These are phyloP conservation scores for Coriolopsis trogii DNA, from an alignment of 1,284 basidiomycete species.

Conservation along the genomic window DNA sequence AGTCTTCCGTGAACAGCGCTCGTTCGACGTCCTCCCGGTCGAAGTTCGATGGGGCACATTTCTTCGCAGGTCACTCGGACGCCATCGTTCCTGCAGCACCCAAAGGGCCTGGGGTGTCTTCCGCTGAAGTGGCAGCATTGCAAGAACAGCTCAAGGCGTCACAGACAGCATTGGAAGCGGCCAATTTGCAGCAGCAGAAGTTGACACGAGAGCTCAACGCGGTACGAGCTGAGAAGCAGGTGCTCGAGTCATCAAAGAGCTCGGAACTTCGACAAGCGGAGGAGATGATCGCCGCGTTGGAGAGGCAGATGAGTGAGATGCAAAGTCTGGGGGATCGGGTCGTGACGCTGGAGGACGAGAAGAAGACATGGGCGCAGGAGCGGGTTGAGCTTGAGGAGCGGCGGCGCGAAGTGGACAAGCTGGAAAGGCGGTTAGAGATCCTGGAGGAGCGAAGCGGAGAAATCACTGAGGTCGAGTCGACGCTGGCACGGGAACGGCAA, in stretches of 20 bases:
- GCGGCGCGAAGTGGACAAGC: conserved; percentile 45
- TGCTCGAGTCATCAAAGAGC: conserved; percentile 61
- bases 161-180: conserved; percentile 54
- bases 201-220: conserved; percentile 61
- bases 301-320: conserved; percentile 62
- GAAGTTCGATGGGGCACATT: conserved; percentile 78
- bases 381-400: conserved; percentile 46
- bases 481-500: conserved; percentile 40
- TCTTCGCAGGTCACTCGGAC: conserved; percentile 77
- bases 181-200: conserved; percentile 63
- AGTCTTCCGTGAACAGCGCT: conserved; percentile 46
- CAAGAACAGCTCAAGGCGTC: conserved; percentile 58
- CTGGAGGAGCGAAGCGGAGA: conserved; percentile 49
- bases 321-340: conserved; percentile 55
- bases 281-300: conserved; percentile 60
- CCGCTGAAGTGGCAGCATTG: conserved; percentile 39
- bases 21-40: conserved; percentile 43
- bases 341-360: conserved; percentile 51
- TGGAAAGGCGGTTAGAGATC: conserved; percentile 47
- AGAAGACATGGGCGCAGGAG: conserved; percentile 57
- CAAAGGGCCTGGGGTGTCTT: conserved; percentile 35
- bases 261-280: conserved; percentile 68
- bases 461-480: conserved; percentile 42
- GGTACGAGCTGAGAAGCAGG: conserved; percentile 63
- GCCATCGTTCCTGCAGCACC: conserved; percentile 53